Conservation (phyloP, 73 alveolate genomes). For the Blepharisma stoltei region DNA sequence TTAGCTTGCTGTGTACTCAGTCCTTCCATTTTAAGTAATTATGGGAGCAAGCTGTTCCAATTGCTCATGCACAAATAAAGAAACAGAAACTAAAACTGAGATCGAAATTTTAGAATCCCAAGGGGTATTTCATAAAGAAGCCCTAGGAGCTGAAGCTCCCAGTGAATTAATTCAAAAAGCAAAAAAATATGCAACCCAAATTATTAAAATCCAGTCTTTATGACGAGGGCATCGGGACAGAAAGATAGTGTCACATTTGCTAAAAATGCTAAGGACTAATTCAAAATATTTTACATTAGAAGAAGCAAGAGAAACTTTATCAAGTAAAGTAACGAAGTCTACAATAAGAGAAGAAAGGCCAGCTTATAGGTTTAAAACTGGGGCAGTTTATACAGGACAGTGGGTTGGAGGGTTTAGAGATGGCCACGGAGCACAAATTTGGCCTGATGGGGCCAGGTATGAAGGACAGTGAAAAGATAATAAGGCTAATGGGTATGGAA, state of each 20-base stretch:
- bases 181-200: background rate
- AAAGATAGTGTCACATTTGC: too few relatives aligned
- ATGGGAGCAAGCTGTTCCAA: too few relatives aligned
- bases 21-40: too few relatives aligned
- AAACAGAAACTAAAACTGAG: too few relatives aligned
- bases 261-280: too few relatives aligned
- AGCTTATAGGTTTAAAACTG: slow-evolving; percentile 57
- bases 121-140: too few relatives aligned
- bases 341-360: slow-evolving; percentile 54
- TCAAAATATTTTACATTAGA: slow-evolving; percentile 42
- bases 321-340: background rate
- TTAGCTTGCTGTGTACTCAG: too few relatives aligned
- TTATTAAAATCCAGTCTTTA: background rate
- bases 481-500: slow-evolving; percentile 65
- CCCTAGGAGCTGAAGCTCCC: too few relatives aligned
- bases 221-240: too few relatives aligned
- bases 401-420: slow-evolving; percentile 70
- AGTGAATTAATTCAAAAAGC: too few relatives aligned
- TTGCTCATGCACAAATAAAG: too few relatives aligned
- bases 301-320: slow-evolving; percentile 41
- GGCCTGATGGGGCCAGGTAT: slow-evolving; percentile 11
- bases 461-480: slow-evolving; percentile 44
- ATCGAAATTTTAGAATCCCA: too few relatives aligned
- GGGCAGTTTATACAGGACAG: slow-evolving; percentile 64
- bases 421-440: slow-evolving; percentile 56